Percentiles rank a stretch among this genome's conserved stretches.
Conservation (phyloP, 1,284 basidiomycete species). For the Tylopilus microsporus region DNA sequence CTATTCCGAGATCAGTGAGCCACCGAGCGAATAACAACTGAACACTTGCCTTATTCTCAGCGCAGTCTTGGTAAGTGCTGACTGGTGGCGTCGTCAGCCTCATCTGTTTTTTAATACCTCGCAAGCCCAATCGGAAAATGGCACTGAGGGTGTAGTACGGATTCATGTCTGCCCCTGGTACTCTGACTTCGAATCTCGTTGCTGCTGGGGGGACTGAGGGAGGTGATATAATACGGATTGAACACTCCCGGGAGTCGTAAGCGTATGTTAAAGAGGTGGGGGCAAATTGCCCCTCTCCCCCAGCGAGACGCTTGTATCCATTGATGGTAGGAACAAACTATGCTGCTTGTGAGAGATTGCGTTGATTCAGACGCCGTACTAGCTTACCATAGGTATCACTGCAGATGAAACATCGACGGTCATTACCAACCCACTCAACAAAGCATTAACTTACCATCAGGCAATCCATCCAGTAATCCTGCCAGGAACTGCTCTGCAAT, state of each 20-base stretch:
- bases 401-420: constrained; percentile 2
- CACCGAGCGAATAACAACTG: not conserved
- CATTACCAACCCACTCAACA: not conserved
- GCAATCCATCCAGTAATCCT: constrained; percentile 82
- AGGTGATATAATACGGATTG: constrained; percentile 86
- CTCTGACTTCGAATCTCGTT: constrained; percentile 84
- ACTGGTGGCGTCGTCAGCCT: constrained; percentile 71
- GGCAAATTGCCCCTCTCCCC: constrained; percentile 94
- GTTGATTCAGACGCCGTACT: not conserved
- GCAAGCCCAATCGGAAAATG: constrained; percentile 80
- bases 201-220: constrained; percentile 77
- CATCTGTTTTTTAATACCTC: constrained; percentile 80
- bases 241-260: constrained; percentile 90
- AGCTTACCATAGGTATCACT: constrained; percentile 61
- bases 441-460: constrained; percentile 60
- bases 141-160: constrained; percentile 85
- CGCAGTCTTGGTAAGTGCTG: constrained; percentile 36
- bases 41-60: constrained; percentile 33
- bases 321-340: constrained; percentile 91
- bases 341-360: constrained; percentile 4
- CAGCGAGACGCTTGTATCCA: constrained; percentile 95
- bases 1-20: constrained; percentile 29
- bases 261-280: constrained; percentile 91
- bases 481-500: constrained; percentile 91
- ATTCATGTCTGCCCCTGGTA: constrained; percentile 97